Evolutionary conservation across 2,329 filamentous ascomycete species (phyloP), one percentile per base, ranked within the genome.

Genomic region (Neocucurbitaria cava): DNA sequence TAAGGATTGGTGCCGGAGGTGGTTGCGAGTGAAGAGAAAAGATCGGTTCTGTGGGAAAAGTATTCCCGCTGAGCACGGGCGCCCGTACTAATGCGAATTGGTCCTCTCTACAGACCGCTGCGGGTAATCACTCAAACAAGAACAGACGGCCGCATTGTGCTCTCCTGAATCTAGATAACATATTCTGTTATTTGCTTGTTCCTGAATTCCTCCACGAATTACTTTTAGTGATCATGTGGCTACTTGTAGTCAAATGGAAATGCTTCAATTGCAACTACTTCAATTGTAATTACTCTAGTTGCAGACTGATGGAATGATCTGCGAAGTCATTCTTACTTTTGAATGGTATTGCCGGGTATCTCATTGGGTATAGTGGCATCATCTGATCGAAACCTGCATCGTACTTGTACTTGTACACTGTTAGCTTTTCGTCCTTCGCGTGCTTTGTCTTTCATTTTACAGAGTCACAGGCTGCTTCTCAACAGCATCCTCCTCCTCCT

Each of bases 401-500:
- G 30, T 13, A 13, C 13, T 23, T 18, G n/a, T 4, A n/a, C n/a
- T n/a, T n/a, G 20, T 39, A 39, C 17, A 10, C 13, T 23, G 5
- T 40, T 20, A 17, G 21, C 18, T 23, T 4, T 24, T 11, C 20
- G 21, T 6, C 10, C 5, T 26, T 11, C 13, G 20, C 21, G 4
- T 40, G 38, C 38, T 40, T 15, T 5, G 21, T n/a, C 15, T 23
- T 23, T 2, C 38, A 10, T 5, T 13, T 40, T 26, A 21, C 10
- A 24, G 30, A 30, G n/a, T 46, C 58, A 46, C 41, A 24, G 13
- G 38, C 11, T 40, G 50, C 44, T 46, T 40, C 35, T 40, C 51
- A 20, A 35, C 46, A n/a, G 55, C 56, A 24, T 59, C 53, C 38
- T 65, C 62, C 11, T 65, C 62, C 11, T 67, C 64, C 24, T 72